Conservation (phyloP, 352 stramenopile species). For the Globisporangium radiosum region DNA sequence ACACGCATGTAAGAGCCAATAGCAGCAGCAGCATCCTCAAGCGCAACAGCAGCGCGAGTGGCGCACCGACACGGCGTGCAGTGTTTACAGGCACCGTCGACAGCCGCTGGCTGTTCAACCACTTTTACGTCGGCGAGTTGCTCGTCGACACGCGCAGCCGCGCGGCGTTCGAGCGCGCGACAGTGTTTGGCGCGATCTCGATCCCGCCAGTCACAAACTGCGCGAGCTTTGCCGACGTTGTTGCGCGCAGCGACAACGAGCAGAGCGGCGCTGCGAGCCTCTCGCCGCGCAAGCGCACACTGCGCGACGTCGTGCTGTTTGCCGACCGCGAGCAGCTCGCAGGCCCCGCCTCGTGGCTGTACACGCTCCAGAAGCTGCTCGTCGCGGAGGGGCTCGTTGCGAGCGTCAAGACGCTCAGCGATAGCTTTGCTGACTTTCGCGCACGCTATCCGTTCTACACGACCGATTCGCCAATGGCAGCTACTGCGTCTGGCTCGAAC, state of each 20-base stretch:
- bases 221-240: constrained; percentile 16
- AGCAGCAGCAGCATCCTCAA: constrained; percentile 2
- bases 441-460: constrained; percentile 68
- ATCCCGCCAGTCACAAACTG: constrained; percentile 23
- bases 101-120: constrained; percentile 70
- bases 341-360: constrained; percentile 28
- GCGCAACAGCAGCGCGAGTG: neutral
- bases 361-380: constrained; percentile 32
- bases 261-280: constrained; percentile 18
- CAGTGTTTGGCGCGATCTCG: constrained; percentile 44
- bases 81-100: constrained; percentile 28
- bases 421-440: constrained; percentile 36
- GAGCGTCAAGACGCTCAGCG: constrained; percentile 34
- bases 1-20: neutral
- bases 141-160: constrained; percentile 45
- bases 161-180: constrained; percentile 25
- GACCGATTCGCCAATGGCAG: constrained; percentile 13
- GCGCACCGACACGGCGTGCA: constrained; percentile 5
- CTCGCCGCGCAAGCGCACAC: constrained; percentile 23
- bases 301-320: constrained; percentile 52
- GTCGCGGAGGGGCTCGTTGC: constrained; percentile 36
- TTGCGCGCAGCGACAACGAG: constrained; percentile 12
- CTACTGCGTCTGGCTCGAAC: no score
- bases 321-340: constrained; percentile 23
- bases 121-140: constrained; percentile 54